Base-by-base conservation (phyloP, 805 yeast genomes). In the Starmerella floris region DNA sequence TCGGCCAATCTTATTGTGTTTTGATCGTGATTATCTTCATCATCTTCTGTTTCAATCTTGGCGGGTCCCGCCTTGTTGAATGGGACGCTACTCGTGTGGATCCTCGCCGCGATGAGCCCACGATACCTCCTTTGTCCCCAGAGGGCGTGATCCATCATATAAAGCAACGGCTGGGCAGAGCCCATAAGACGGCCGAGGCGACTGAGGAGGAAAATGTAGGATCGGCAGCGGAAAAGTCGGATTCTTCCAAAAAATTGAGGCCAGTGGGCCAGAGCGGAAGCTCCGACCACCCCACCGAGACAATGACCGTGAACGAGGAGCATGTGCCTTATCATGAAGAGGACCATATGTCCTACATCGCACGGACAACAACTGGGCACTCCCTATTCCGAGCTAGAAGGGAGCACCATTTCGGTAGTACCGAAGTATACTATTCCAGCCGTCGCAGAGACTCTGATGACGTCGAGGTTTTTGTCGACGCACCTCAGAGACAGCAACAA, bases 1-100 rank as follows among this genome's bases (percentile, higher is more conserved):
- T 72, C 51, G 96, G 95, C 22, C 79, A 80, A 22, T 91, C 95
- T 1, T 83, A 80, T 60, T 79, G 82, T 19, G 79, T 85, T 54
- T 77, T 85, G 27, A 81, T 79, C 52, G 65, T 79, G 35, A 79
- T 83, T 3, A 68, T 79, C 2, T 83, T 79, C 58, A 67, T 76
- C 30, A 66, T 82, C 36, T 60, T 71, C 53, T 75, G 80, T 61
- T 83, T 83, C 69, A 79, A 82, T 53, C 61, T 79, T 35, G 95
- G 95, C 2, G 71, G 81, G 41, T 79, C 77, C 61, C 68, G 76
- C 47, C 60, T 85, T 40, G 66, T 84, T 15, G 79, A 76, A 33
- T 64, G 74, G 57, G 95, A 85, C 57, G 81, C 84, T 55, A 66
- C 70, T 17, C 48, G 57, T 21, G 48, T 23, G 1, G 58, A 52